Percentiles rank a stretch among this genome's conserved stretches.
Conservation (phyloP, 306 rosid genomes). For the Ormosia semicastrata region DNA sequence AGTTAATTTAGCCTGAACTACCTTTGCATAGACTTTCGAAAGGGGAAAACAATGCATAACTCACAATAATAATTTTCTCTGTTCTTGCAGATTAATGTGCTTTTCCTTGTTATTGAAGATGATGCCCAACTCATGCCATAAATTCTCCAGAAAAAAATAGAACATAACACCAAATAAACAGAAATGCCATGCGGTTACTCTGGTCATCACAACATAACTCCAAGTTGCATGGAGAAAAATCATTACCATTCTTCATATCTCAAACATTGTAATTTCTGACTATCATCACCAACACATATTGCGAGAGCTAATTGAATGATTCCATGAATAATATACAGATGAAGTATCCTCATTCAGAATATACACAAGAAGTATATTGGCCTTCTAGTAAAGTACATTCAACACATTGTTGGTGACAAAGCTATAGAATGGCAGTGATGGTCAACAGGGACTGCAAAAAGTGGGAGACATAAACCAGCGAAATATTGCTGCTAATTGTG, state of each 20-base stretch:
- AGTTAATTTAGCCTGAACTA: background rate
- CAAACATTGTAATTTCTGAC: conserved; percentile 39
- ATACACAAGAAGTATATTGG: conserved; percentile 67
- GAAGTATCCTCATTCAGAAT: conserved; percentile 59
- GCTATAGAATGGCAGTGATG: conserved; percentile 45
- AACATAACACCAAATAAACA: conserved; percentile 30
- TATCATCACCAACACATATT: conserved; percentile 43
- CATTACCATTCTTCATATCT: conserved; percentile 45
- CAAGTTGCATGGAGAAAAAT: conserved; percentile 42
- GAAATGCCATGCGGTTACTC: conserved; percentile 11
- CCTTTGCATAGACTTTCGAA: background rate
- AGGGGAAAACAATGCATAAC: conserved; percentile 21
- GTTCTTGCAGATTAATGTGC: conserved; percentile 5
- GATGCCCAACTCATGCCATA: conserved; percentile 7
- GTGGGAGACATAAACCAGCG: conserved; percentile 45
- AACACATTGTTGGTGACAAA: conserved; percentile 54
- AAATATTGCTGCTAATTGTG: conserved; percentile 49
- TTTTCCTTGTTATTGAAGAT: conserved; percentile 22
- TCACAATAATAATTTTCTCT: conserved; percentile 1
- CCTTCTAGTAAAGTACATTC: conserved; percentile 59
- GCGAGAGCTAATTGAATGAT: conserved; percentile 41
- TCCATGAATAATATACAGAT: conserved; percentile 59
- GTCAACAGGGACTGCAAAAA: conserved; percentile 48
- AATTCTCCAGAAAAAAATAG: conserved; percentile 14
- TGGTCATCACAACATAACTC: conserved; percentile 28